A percentile compares a stretch with the other conserved stretches of the same genome.
phyloP scores from a whole-genome alignment of 2,329 filamentous ascomycete genomes.

The Uncinocarpus reesii region DNA sequence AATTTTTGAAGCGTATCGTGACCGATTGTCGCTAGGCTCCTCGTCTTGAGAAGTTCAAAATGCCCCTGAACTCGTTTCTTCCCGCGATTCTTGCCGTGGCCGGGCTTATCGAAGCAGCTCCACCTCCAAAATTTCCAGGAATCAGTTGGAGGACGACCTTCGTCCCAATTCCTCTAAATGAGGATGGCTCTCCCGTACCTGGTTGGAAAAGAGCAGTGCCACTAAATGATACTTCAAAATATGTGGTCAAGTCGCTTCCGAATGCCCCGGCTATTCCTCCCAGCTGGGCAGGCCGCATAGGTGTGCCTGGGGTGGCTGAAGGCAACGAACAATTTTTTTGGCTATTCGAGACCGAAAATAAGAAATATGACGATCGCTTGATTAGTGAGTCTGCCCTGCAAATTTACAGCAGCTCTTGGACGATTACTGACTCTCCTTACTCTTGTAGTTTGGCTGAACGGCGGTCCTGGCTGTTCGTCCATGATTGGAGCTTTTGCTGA shows the following conservation, averaged over 20 bases:
- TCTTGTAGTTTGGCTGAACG: conserved; percentile 19
- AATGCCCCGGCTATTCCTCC: conserved; percentile 22
- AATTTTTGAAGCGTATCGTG: background rate
- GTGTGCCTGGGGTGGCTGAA: conserved; percentile 22
- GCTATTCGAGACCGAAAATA: conserved; percentile 28
- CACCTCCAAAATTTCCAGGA: background rate
- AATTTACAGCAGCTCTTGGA: background rate
- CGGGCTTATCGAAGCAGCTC: background rate
- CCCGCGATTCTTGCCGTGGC: background rate
- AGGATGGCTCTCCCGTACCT: background rate
- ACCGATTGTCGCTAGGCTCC: background rate
- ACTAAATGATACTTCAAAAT: background rate
- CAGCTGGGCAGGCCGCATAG: conserved; percentile 30
- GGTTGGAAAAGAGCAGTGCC: background rate
- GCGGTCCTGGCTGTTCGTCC: conserved; percentile 18
- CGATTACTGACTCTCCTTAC: too few species aligned
- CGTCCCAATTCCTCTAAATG: background rate
- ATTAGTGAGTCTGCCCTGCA: conserved; percentile 23
- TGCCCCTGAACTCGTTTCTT: background rate
- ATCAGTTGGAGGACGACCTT: background rate
- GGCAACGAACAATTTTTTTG: conserved; percentile 32
- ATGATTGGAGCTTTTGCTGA: conserved; percentile 22
- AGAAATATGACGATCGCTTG: conserved; percentile 25
- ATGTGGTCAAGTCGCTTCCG: conserved; percentile 23
- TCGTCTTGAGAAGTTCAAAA: background rate